These are phyloP conservation scores for Pseudoneurospora amorphoporcata DNA, from an alignment of 495 filamentous ascomycete genomes.

Conservation along the genomic window DNA sequence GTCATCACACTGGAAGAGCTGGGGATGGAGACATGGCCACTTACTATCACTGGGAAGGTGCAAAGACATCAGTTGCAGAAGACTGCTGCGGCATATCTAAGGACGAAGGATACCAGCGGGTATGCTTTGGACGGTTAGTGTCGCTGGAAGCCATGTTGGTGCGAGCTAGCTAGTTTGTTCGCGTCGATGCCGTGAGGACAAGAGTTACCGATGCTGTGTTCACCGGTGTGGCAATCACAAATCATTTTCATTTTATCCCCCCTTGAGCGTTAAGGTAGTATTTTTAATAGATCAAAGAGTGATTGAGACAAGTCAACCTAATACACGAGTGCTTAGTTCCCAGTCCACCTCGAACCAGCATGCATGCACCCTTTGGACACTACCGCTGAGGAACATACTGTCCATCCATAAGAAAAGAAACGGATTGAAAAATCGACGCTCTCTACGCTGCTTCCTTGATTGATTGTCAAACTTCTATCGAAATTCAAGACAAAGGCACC, in stretches of 20 bases:
- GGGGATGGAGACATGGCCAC: not conserved
- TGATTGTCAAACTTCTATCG: not conserved
- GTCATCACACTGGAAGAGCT: not conserved
- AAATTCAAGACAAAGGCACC: not conserved
- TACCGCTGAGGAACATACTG: not conserved
- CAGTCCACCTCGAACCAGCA: not conserved
- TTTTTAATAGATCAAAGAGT: not conserved
- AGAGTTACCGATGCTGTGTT: not conserved
- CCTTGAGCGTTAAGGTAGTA: not conserved
- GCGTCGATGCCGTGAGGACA: not conserved
- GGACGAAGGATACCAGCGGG: not conserved
- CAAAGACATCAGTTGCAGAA: not conserved
- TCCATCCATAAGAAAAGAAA: not conserved
- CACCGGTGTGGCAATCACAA: not conserved
- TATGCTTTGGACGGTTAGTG: not conserved
- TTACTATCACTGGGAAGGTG: not conserved
- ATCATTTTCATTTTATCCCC: too few relatives aligned
- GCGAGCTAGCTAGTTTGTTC: not conserved
- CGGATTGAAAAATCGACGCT: accelerated
- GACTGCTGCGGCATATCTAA: not conserved
- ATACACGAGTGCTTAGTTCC: not conserved
- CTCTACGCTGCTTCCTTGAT: not conserved
- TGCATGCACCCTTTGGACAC: not conserved
- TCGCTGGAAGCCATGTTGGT: not conserved
- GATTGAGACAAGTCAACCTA: not conserved